Evolutionary conservation across 345 rosid genomes (phyloP).

Genomic region (Salix suchowensis): DNA sequence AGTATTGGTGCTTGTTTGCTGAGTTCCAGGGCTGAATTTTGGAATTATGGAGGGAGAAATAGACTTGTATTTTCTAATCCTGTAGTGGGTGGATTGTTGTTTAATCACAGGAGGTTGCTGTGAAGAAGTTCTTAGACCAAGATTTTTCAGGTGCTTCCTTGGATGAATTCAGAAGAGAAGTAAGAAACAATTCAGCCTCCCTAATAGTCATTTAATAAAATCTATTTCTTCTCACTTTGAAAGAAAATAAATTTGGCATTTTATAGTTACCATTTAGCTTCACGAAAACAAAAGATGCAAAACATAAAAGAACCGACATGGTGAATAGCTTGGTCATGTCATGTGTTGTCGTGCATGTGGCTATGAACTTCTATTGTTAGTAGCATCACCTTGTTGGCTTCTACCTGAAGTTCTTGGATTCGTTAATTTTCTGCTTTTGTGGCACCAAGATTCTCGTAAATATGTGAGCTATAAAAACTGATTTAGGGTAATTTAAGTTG

Average conservation of each 20-base stretch:
- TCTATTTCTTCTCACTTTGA: neutral
- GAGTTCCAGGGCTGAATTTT: neutral
- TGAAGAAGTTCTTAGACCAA: slow-evolving; percentile 98
- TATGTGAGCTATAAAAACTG: no score
- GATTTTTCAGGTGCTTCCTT: slow-evolving; percentile 98
- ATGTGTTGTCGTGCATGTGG: neutral
- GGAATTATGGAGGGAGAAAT: neutral
- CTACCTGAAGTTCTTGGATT: neutral
- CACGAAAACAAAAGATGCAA: neutral
- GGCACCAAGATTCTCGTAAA: no score
- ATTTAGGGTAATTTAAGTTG: no score
- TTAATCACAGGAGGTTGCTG: slow-evolving; percentile 87
- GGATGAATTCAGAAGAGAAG: slow-evolving; percentile 96
- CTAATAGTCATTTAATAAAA: slow-evolving; percentile 3
- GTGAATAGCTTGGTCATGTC: neutral
- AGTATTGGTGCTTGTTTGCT: neutral
- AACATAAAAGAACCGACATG: neutral
- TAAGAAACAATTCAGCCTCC: slow-evolving; percentile 41
- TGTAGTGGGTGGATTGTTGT: slow-evolving; percentile 28
- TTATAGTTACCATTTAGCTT: neutral
- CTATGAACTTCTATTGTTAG: neutral
- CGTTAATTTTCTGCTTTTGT: no score
- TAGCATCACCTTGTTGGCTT: neutral
- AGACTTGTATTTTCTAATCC: neutral
- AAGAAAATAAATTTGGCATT: neutral